Evolutionary conservation across 495 filamentous ascomycete species (phyloP).

Genomic region (Opeltia flavorubescens): DNA sequence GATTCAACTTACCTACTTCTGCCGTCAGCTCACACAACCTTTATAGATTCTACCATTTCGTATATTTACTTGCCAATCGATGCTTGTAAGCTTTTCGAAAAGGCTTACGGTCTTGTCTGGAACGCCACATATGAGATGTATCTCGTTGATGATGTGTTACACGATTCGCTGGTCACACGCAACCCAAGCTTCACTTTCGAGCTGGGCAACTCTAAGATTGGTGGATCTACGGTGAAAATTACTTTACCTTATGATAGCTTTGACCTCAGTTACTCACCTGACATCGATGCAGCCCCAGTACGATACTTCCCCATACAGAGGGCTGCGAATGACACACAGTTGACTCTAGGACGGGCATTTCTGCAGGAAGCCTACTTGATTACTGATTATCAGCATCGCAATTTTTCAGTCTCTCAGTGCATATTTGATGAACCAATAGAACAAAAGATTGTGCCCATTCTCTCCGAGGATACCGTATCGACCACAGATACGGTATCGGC

Average conservation of each 20-base stretch:
- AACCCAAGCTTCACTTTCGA: constrained; percentile 36
- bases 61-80: constrained; percentile 39
- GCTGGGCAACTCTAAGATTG: constrained; percentile 29
- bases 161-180: constrained; percentile 18
- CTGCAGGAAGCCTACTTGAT: constrained; percentile 37
- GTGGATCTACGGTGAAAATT: constrained; percentile 38
- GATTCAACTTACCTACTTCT: constrained; percentile 1
- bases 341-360: constrained; percentile 40
- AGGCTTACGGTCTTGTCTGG: constrained; percentile 32
- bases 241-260: constrained; percentile 43
- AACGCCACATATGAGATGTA: constrained; percentile 31
- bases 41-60: constrained; percentile 41
- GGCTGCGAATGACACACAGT: constrained; percentile 35
- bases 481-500: too few relatives aligned
- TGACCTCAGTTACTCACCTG: constrained; percentile 36
- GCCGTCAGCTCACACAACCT: constrained; percentile 16
- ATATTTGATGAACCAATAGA: too few relatives aligned
- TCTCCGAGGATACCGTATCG: too few relatives aligned
- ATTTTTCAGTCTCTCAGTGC: constrained; percentile 15
- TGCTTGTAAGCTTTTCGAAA: constrained; percentile 39
- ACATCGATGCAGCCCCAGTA: constrained; percentile 23
- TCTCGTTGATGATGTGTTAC: constrained; percentile 29
- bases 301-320: constrained; percentile 42
- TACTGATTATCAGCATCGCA: constrained; percentile 17
- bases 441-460: too few relatives aligned